Evolutionary conservation across 2,329 filamentous ascomycete species (phyloP).

Genomic region (Neoascochyta sp.): DNA sequence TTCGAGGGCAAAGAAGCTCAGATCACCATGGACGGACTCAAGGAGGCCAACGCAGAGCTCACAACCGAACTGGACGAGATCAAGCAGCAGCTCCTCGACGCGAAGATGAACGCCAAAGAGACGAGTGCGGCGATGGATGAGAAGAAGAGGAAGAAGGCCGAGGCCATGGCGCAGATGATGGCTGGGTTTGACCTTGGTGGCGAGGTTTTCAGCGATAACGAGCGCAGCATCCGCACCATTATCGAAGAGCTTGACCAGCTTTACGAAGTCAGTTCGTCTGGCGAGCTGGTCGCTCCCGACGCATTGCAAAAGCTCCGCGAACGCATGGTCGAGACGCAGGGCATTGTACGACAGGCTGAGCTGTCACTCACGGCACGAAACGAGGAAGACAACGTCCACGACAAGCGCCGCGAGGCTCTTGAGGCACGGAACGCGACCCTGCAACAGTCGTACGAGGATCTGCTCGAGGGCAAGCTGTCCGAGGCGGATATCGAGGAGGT

Average conservation of each 20-base stretch:
- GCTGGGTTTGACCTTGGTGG: conserved; percentile 92
- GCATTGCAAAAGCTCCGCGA: conserved; percentile 73
- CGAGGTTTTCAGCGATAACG: conserved; percentile 91
- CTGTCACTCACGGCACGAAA: conserved; percentile 71
- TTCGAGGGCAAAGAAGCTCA: conserved; percentile 96
- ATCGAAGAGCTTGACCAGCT: conserved; percentile 80
- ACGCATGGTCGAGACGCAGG: conserved; percentile 82
- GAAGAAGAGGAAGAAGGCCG: conserved; percentile 97
- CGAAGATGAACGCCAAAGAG: conserved; percentile 95
- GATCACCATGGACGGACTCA: conserved; percentile 96
- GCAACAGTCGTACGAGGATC: conserved; percentile 78
- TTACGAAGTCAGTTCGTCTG: conserved; percentile 69
- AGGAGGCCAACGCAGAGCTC: conserved; percentile 91
- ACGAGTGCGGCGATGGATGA: conserved; percentile 85
- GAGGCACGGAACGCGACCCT: conserved; percentile 71
- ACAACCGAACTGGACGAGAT: conserved; percentile 89
- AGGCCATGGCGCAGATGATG: conserved; percentile 99
- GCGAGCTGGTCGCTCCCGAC: conserved; percentile 76
- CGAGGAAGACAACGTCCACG: conserved; percentile 59
- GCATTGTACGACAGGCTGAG: conserved; percentile 88
- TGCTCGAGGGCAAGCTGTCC: conserved; percentile 74
- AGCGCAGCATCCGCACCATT: conserved; percentile 75
- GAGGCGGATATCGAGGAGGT: conserved; percentile 80
- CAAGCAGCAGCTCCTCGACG: conserved; percentile 92
- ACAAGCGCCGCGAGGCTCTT: conserved; percentile 67